Percentiles rank a stretch among this genome's conserved stretches.
These are phyloP conservation scores for Alternaria conjuncta DNA, from an alignment of 2,329 filamentous ascomycete genomes.

Conservation along the genomic window DNA sequence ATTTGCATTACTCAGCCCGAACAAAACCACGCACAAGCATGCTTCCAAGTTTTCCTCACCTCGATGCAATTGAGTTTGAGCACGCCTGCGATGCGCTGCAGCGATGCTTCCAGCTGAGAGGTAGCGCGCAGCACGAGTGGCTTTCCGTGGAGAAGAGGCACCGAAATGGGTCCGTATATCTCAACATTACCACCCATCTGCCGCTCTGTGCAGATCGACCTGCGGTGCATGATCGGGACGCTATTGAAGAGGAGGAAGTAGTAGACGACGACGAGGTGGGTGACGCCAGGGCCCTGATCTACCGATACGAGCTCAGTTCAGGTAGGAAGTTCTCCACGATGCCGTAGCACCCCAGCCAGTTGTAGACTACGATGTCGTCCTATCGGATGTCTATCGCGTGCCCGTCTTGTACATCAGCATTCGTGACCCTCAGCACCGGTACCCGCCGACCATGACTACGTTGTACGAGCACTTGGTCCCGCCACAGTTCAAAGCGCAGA, in stretches of 20 bases:
- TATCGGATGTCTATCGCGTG: conserved; percentile 54
- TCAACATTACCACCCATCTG: conserved; percentile 32
- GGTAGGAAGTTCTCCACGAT: conserved; percentile 25
- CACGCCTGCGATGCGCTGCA: conserved; percentile 31
- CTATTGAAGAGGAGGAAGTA: conserved; percentile 9
- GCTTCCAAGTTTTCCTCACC: conserved; percentile 35
- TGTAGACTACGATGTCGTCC: conserved; percentile 51
- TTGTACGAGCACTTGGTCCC: conserved; percentile 49
- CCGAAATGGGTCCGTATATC: conserved; percentile 16
- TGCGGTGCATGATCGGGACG: neutral
- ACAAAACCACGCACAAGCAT: neutral
- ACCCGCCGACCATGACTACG: conserved; percentile 39
- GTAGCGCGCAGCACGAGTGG: conserved; percentile 31
- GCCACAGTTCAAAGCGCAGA: conserved; percentile 35
- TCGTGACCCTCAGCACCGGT: conserved; percentile 34
- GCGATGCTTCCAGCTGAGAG: conserved; percentile 17
- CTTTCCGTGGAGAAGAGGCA: conserved; percentile 25
- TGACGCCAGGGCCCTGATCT: neutral
- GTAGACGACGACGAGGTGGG: conserved; percentile 29
- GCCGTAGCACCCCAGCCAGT: neutral
- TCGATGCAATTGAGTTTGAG: conserved; percentile 37
- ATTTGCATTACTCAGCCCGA: neutral
- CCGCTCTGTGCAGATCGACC: neutral
- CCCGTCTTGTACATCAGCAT: conserved; percentile 53
- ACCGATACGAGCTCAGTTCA: neutral